A percentile compares a stretch with the other conserved stretches of the same genome.
phyloP scores from a whole-genome alignment of 2,329 filamentous ascomycete species.

The Aaosphaeria arxii region DNA sequence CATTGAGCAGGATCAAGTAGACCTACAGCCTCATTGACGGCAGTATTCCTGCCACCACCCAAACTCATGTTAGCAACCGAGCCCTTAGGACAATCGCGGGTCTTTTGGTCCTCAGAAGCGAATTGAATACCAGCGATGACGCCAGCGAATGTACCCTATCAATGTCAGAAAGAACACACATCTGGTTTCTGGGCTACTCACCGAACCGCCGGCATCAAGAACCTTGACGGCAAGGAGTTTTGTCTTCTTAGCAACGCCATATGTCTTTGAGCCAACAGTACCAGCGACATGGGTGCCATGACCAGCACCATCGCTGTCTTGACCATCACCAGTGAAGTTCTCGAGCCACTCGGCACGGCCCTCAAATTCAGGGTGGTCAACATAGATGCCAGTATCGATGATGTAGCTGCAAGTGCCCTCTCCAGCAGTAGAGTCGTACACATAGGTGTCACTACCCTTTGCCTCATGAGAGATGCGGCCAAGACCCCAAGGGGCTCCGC shows the following conservation, averaged over 20 bases:
- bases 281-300: conserved; percentile 38
- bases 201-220: conserved; percentile 27
- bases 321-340: conserved; percentile 21
- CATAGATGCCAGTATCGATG: conserved; percentile 62
- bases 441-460: conserved; percentile 29
- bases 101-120: conserved; percentile 12
- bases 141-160: conserved; percentile 16
- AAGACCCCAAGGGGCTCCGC: conserved; percentile 39
- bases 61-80: conserved; percentile 34
- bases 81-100: conserved; percentile 24
- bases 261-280: conserved; percentile 29
- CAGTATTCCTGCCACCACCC: conserved; percentile 20
- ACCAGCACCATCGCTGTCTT: conserved; percentile 22
- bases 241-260: conserved; percentile 34
- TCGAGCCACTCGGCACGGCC: conserved; percentile 26
- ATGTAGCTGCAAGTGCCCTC: conserved; percentile 54
- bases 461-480: conserved; percentile 35
- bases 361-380: conserved; percentile 47
- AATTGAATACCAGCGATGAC: conserved; percentile 26
- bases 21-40: conserved; percentile 23
- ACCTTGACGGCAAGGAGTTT: conserved; percentile 37
- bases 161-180: not conserved
- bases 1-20: not conserved
- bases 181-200: conserved; percentile 17
- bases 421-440: conserved; percentile 37